Evolutionary conservation across 257 asterid species (phyloP).

Genomic region (Solanum bulbocastanum): DNA sequence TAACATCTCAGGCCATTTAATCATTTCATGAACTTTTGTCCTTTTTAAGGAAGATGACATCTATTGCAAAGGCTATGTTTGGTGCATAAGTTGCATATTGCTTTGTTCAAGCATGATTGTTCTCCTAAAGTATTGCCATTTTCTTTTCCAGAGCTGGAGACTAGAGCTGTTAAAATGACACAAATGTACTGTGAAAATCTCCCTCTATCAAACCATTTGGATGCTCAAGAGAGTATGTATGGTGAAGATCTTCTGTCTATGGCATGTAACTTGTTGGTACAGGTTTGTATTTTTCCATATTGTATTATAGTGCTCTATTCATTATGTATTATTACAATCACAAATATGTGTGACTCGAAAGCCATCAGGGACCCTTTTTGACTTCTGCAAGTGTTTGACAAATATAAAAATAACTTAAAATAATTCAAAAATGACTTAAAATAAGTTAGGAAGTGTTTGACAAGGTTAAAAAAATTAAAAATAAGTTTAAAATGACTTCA

Average conservation of each 20-base stretch:
- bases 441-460: no score
- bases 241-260: slow-evolving; percentile 93
- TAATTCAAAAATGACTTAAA: no score
- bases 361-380: not conserved
- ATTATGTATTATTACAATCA: not conserved
- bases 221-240: slow-evolving; percentile 75
- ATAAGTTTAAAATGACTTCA: no score
- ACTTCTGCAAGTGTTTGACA: no score
- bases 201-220: slow-evolving; percentile 75
- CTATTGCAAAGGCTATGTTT: not conserved
- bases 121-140: not conserved
- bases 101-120: not conserved
- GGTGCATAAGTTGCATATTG: not conserved
- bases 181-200: slow-evolving; percentile 62
- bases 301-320: not conserved
- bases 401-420: no score
- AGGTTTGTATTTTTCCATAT: slow-evolving; percentile 40
- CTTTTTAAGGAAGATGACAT: not conserved
- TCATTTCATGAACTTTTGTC: not conserved
- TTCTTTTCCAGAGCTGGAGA: slow-evolving; percentile 53
- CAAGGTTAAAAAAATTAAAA: no score
- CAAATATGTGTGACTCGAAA: not conserved
- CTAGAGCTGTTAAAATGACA: slow-evolving; percentile 58
- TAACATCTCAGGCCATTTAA: not conserved
- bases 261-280: slow-evolving; percentile 80